Evolutionary conservation across 441 rosid species (phyloP), one percentile per base, ranked within the genome.

Genomic region (Jatropha podagrica): DNA sequence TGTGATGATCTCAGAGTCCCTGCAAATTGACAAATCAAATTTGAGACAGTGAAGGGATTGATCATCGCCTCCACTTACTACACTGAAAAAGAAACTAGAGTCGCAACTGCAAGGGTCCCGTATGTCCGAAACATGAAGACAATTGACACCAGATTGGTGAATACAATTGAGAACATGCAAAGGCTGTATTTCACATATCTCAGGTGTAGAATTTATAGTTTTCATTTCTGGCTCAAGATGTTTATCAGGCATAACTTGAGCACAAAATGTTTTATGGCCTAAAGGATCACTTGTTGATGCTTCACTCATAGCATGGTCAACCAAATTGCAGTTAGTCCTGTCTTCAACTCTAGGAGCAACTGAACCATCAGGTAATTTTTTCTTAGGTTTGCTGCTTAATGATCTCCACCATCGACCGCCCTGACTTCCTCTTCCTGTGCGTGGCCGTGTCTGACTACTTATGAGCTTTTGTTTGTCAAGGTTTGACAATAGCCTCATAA

Each of bases 361-460:
- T 37, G 73, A 67, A 74, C 74, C 68, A 74, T 56, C 75, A 51
- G 74, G 72, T 59, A 72, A 75, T 61, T 77, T 70, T 80, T 74
- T 82, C 68, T 81, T 85, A 51, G 77, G 74, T 54, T 76, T 69
- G 52, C 78, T 38, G 72, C 78, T 79, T 69, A 88, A 75, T 5
- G 88, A 83, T 83, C 88, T 86, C 97, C 97, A 88, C 88, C 90
- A 83, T 79, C 97, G 85, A 78, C 98, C 99, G 79, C 98, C 97
- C 80, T 92, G 98, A 82, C 97, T 96, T 85, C 98, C 98, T 79
- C 99, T 90, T 66, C 98, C 98, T 20, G 97, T 96, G 68, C 92
- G 88, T 51, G 99, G 98, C 68, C 97, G 87, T 86, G 86, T 87
- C 75, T 83, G 92, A 81, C 86, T 86, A 79, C 88, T 92, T 71